These are phyloP conservation scores for Pichia sp. DNA, from an alignment of 1,139 yeast species.

Conservation along the genomic window DNA sequence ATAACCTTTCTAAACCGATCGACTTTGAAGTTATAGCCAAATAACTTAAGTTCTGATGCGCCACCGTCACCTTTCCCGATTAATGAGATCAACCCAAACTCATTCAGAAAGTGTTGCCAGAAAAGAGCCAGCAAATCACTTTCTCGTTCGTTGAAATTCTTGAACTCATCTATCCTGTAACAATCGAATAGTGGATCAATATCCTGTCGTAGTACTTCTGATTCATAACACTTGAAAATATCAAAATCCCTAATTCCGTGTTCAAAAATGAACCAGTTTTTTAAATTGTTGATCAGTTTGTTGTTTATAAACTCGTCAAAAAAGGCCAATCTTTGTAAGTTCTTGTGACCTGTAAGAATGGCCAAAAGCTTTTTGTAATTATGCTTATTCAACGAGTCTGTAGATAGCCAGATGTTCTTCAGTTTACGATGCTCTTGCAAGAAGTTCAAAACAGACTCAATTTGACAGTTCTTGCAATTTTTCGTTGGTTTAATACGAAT, in stretches of 20 bases:
- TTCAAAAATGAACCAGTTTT: slow-evolving; percentile 25
- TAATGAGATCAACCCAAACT: slow-evolving; percentile 16
- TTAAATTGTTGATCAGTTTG: slow-evolving; percentile 20
- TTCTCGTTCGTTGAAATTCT: slow-evolving; percentile 20
- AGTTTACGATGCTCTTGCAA: slow-evolving; percentile 10
- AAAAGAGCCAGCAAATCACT: slow-evolving; percentile 21
- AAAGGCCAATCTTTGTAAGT: slow-evolving; percentile 16
- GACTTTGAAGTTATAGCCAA: slow-evolving; percentile 26
- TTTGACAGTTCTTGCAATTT: slow-evolving; percentile 27
- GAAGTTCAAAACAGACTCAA: slow-evolving; percentile 18
- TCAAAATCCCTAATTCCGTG: slow-evolving; percentile 22
- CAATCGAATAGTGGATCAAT: slow-evolving; percentile 18
- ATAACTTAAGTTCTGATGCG: slow-evolving; percentile 20
- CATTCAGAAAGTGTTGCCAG: slow-evolving; percentile 21
- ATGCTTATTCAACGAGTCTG: slow-evolving; percentile 19
- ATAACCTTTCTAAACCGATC: slow-evolving; percentile 17
- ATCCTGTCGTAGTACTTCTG: slow-evolving; percentile 22
- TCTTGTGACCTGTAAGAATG: slow-evolving; percentile 7
- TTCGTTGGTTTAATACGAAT: slow-evolving; percentile 25
- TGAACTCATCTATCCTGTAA: slow-evolving; percentile 20
- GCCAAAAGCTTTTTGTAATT: slow-evolving; percentile 13
- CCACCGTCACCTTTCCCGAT: slow-evolving; percentile 2
- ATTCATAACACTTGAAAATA: slow-evolving; percentile 18
- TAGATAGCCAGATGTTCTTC: slow-evolving; percentile 17
- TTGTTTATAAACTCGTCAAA: slow-evolving; percentile 24